These are phyloP conservation scores for Scytalidium sp. DNA, from an alignment of 2,329 filamentous ascomycete genomes.

Conservation along the genomic window DNA sequence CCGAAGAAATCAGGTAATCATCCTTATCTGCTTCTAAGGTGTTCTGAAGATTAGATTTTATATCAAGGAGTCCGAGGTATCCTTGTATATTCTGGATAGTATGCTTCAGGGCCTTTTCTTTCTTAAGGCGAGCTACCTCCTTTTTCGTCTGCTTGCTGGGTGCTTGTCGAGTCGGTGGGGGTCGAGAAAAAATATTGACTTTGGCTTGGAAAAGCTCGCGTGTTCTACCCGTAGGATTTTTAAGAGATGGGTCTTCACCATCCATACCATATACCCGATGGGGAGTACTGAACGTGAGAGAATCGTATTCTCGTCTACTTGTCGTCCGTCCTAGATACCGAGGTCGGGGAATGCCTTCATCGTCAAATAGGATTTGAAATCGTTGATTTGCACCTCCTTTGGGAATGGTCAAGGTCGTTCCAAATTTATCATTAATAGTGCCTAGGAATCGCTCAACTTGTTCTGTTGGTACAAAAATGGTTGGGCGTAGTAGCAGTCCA, in stretches of 20 bases:
- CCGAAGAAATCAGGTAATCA: conserved; percentile 19
- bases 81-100: conserved; percentile 63
- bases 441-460: conserved; percentile 65
- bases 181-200: conserved; percentile 48
- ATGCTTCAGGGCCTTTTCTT: conserved; percentile 49
- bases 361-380: conserved; percentile 61
- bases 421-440: conserved; percentile 59
- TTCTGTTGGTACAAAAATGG: conserved; percentile 63
- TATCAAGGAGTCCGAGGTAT: conserved; percentile 66
- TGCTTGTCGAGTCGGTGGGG: conserved; percentile 42
- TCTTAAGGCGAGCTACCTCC: conserved; percentile 42
- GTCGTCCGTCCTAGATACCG: conserved; percentile 61
- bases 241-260: conserved; percentile 20
- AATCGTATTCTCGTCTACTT: conserved; percentile 33
- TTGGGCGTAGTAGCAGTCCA: conserved; percentile 44
- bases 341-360: conserved; percentile 60
- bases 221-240: conserved; percentile 31
- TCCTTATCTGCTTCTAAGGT: not conserved
- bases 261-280: conserved; percentile 19
- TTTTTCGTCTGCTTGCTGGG: conserved; percentile 44
- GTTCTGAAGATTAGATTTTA: not conserved
- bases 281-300: conserved; percentile 27
- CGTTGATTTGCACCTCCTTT: conserved; percentile 43
- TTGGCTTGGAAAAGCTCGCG: conserved; percentile 50
- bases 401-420: conserved; percentile 56